These are phyloP conservation scores for Lactifluus rugatus DNA, from an alignment of 768 basidiomycete genomes.

Conservation along the genomic window DNA sequence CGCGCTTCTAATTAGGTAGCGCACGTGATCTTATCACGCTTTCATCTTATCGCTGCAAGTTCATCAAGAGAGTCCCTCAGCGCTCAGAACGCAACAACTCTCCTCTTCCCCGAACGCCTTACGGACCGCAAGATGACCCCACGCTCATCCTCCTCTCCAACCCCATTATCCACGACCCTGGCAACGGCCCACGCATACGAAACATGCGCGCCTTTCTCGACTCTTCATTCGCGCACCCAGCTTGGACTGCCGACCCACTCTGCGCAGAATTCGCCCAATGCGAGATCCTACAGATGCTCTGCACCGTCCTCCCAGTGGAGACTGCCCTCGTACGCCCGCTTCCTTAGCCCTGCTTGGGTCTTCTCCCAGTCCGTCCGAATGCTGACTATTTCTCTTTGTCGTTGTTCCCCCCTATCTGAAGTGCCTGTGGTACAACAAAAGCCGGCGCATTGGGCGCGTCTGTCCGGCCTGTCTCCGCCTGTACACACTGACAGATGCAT, in stretches of 20 bases:
- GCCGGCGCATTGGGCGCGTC: constrained; percentile 54
- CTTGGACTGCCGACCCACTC: constrained; percentile 51
- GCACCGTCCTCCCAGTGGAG: constrained; percentile 60
- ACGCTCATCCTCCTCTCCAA: constrained; percentile 20
- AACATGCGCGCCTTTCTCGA: constrained; percentile 55
- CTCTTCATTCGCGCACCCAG: constrained; percentile 58
- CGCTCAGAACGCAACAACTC: not conserved
- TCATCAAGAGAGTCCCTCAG: not conserved
- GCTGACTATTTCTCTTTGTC: not conserved
- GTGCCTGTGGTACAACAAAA: constrained; percentile 75
- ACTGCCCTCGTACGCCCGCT: constrained; percentile 47
- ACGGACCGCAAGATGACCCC: constrained; percentile 13
- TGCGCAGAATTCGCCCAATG: constrained; percentile 72
- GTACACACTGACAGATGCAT: constrained; percentile 57
- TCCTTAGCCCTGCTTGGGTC: not conserved
- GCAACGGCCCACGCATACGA: constrained; percentile 68
- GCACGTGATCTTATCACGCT: no score
- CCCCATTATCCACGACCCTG: constrained; percentile 69
- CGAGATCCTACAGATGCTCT: constrained; percentile 66
- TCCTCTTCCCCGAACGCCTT: not conserved
- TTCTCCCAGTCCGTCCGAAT: not conserved
- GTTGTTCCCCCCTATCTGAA: constrained; percentile 36
- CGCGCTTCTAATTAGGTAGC: no score
- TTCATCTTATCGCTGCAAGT: no score
- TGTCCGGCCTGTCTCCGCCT: constrained; percentile 72